Base-by-base conservation (phyloP, 805 yeast species). In the Torulaspora gathmanii region DNA sequence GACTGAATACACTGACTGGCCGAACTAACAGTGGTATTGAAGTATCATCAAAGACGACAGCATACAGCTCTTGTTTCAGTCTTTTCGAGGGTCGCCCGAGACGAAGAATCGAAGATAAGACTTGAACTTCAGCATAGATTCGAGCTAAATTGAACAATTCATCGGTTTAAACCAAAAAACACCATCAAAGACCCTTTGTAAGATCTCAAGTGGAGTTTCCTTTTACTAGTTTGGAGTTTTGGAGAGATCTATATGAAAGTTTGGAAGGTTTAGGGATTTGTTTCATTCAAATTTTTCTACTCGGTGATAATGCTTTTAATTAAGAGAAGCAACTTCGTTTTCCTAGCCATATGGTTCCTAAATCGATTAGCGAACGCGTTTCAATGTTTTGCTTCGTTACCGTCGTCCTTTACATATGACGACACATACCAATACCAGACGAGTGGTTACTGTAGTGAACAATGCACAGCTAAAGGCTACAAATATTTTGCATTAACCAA, bases 401-500 rank as follows among this genome's bases (percentile, higher is more conserved):
- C 69, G 8, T 54, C 67, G 9, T 49, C 53, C 33, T 65, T 60
- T 39, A 30, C 53, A 2, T 48, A 47, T 28, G 53, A 50, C 12
- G 50, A 56, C 40, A 37, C 57, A 4, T 55, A 61, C 39, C 42
- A 37, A 13, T 62, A 51, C 27, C 69, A 65, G 46, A 34, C 68
- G n/a, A 54, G 59, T 15, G 42, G 56, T 8, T 45, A 58, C 45
- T 65, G 69, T 45, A 39, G 44, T 16, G 19, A 37, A 1, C 25
- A 46, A 25, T 65, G 69, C 45, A 22, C 27, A 9, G 46, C 42
- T 12, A 39, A 37, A 16, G 56, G 58, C 29, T 46, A 47, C 20
- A 49, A 49, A n/a, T 65, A 61, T 46, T 61, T 63, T 38, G 69
- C 69, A 6, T 41, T 62, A 12, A 28, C 37, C 12, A 52, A 60